Conservation (phyloP, 306 rosid genomes). For the Pyrus bretschneideri region DNA sequence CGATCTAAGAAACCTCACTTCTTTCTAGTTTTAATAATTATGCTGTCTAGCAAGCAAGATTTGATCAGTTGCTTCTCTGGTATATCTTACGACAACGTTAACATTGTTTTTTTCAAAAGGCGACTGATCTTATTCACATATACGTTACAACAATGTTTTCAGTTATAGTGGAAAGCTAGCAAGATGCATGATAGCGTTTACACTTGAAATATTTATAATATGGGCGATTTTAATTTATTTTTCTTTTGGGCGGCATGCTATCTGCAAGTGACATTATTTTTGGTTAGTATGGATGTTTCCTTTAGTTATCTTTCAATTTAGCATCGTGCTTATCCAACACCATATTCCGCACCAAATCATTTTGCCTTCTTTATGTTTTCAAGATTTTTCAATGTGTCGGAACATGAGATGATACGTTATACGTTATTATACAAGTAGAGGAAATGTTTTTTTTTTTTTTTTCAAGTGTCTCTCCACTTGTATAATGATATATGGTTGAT, state of each 20-base stretch:
- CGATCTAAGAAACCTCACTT: background rate
- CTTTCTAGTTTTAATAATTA: no score
- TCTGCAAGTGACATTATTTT: background rate
- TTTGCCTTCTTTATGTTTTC: background rate
- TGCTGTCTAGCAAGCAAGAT: background rate
- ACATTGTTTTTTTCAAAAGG: background rate
- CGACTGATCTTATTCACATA: background rate
- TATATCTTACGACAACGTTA: background rate
- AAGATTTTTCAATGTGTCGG: no score
- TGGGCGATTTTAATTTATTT: background rate
- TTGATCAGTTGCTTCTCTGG: background rate
- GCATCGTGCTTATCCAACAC: background rate
- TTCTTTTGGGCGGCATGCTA: background rate
- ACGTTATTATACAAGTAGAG: no score
- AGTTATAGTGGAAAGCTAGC: background rate
- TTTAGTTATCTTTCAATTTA: background rate
- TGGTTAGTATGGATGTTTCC: background rate
- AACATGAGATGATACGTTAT: no score
- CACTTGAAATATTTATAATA: background rate
- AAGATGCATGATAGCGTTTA: background rate
- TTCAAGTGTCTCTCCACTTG: no score
- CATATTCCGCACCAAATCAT: background rate
- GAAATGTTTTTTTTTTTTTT: fast-evolving
- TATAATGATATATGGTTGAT: no score
- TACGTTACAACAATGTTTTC: no score